A percentile compares a stretch with the other conserved stretches of the same genome.
Evolutionary conservation across 2,329 filamentous ascomycete genomes (phyloP).

Genomic region (Chaetomium sp.): DNA sequence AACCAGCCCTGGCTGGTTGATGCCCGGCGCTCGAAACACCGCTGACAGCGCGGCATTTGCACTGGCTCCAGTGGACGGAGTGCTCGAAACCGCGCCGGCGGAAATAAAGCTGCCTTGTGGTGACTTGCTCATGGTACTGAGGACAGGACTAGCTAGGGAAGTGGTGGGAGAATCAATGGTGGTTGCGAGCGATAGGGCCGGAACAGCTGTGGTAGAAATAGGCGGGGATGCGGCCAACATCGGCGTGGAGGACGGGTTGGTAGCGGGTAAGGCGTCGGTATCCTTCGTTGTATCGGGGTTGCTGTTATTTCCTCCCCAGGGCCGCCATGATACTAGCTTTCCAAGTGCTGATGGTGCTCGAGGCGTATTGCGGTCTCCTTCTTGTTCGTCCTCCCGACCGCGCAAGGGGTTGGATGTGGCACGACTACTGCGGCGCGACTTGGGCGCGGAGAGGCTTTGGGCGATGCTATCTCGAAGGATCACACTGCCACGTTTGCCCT

Average conservation of each 20-base stretch:
- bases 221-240: background rate
- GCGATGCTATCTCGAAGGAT: conserved; percentile 52
- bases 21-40: conserved; percentile 53
- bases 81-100: background rate
- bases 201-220: conserved; percentile 2
- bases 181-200: conserved; percentile 9
- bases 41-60: conserved; percentile 17
- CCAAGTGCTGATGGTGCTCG: conserved; percentile 22
- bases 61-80: background rate
- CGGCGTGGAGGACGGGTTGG: conserved; percentile 14
- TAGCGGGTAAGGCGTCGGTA: conserved; percentile 7
- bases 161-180: background rate
- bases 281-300: conserved; percentile 14
- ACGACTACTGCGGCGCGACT: conserved; percentile 12
- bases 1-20: conserved; percentile 72
- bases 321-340: conserved; percentile 32
- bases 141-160: background rate
- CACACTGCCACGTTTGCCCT: conserved; percentile 44
- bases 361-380: background rate
- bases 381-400: background rate
- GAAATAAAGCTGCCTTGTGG: conserved; percentile 25
- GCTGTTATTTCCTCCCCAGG: conserved; percentile 31
- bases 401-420: conserved; percentile 18
- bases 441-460: conserved; percentile 13
- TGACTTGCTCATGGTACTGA: conserved; percentile 7